Percentiles rank a stretch among this genome's conserved stretches.
Conservation (phyloP, 306 rosid genomes). For the Gleditsia sinensis region DNA sequence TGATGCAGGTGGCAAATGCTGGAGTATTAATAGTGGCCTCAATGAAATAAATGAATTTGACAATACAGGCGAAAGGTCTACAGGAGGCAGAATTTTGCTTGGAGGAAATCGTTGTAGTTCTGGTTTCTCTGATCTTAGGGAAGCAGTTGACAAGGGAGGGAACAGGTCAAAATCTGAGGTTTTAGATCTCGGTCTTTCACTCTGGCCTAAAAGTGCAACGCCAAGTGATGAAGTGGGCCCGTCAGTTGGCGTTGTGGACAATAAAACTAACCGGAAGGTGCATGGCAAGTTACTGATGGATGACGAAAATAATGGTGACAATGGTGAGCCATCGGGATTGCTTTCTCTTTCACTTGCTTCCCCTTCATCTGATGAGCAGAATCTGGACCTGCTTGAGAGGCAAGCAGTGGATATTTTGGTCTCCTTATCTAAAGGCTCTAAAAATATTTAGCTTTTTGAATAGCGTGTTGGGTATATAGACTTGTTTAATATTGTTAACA, state of each 20-base stretch:
- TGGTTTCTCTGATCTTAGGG: not conserved
- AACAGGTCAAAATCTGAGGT: not conserved
- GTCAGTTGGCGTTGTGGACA: not conserved
- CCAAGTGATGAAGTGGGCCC: not conserved
- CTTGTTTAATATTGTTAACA: not conserved
- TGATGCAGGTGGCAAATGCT: not conserved
- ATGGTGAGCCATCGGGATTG: not conserved
- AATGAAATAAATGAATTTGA: not conserved
- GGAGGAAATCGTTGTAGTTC: not conserved
- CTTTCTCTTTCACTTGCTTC: not conserved
- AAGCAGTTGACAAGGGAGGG: not conserved
- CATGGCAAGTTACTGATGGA: not conserved
- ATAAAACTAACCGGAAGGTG: not conserved
- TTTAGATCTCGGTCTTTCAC: not conserved
- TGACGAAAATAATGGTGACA: not conserved
- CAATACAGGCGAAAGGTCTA: not conserved
- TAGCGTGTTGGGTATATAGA: not conserved
- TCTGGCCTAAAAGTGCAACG: not conserved
- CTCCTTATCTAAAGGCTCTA: not conserved
- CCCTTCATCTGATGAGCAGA: not conserved
- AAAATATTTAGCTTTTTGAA: not conserved
- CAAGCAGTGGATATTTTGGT: not conserved
- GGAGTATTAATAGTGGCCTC: not conserved
- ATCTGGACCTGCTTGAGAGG: not conserved
- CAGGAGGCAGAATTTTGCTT: not conserved